A percentile compares a stretch with the other conserved stretches of the same genome.
Conservation (phyloP, 345 rosid species). For the Populus nigra region DNA sequence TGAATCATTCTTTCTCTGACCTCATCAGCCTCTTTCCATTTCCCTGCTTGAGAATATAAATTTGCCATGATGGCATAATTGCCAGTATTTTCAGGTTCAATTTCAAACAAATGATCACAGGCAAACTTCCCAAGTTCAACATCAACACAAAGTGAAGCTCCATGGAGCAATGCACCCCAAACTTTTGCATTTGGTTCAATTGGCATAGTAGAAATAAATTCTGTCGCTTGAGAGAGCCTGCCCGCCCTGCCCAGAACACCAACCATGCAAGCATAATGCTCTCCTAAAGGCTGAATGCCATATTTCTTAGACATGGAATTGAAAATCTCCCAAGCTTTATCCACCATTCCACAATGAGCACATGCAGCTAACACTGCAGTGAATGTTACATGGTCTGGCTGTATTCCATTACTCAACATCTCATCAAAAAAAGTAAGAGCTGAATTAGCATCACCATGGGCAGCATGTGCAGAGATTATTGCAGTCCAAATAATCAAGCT, state of each 20-base stretch:
- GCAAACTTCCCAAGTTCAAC: conserved; percentile 60
- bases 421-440: conserved; percentile 50
- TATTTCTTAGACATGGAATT: conserved; percentile 45
- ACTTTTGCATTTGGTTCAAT: conserved; percentile 65
- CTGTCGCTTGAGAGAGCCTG: conserved; percentile 66
- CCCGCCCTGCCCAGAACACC: conserved; percentile 73
- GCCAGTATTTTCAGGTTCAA: conserved; percentile 77
- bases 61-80: conserved; percentile 77
- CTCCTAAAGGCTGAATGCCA: conserved; percentile 52
- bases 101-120: conserved; percentile 57
- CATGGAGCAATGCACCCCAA: conserved; percentile 85
- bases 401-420: conserved; percentile 51
- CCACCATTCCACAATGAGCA: conserved; percentile 67
- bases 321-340: conserved; percentile 56
- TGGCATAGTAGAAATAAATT: conserved; percentile 66
- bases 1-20: conserved; percentile 55
- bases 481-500: conserved; percentile 87
- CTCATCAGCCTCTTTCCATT: conserved; percentile 78
- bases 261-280: conserved; percentile 86
- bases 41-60: conserved; percentile 70
- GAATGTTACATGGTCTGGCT: conserved; percentile 69
- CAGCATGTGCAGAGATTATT: conserved; percentile 68
- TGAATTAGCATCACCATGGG: conserved; percentile 62
- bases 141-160: conserved; percentile 67
- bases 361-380: conserved; percentile 74